Conservation (phyloP, 2,329 filamentous ascomycete species). For the Gnomoniopsis sp. region DNA sequence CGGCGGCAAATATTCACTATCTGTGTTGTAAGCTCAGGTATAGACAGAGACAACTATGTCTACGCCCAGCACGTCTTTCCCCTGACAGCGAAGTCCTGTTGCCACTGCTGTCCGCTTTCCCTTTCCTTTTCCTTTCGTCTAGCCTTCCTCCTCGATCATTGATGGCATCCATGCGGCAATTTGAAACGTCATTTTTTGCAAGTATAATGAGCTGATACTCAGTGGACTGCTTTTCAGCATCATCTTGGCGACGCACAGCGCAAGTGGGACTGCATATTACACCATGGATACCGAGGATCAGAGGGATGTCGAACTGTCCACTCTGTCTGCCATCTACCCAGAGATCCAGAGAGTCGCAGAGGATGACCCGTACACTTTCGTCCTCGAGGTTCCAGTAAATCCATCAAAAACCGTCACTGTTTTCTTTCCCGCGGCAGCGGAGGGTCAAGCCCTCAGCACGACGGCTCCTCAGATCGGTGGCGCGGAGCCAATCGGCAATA, state of each 20-base stretch:
- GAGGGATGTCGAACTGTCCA: conserved; percentile 56
- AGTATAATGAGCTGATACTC: not conserved
- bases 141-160: not conserved
- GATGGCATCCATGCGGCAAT: not conserved
- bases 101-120: not conserved
- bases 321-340: conserved; percentile 64
- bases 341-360: conserved; percentile 50
- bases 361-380: conserved; percentile 45
- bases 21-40: not conserved
- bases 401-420: conserved; percentile 54
- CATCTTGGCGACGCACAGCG: not conserved
- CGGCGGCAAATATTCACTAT: not conserved
- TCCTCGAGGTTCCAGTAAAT: conserved; percentile 56
- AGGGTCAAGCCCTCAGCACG: conserved; percentile 22
- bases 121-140: not conserved
- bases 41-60: not conserved
- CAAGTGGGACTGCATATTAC: not conserved
- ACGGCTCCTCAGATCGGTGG: conserved; percentile 19
- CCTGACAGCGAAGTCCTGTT: not conserved
- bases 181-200: not conserved
- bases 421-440: conserved; percentile 48
- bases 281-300: conserved; percentile 39
- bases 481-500: conserved; percentile 11
- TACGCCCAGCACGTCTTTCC: not conserved
- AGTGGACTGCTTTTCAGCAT: not conserved